These are phyloP conservation scores for Scytalidium sp. DNA, from an alignment of 2,329 filamentous ascomycete genomes.

Conservation along the genomic window DNA sequence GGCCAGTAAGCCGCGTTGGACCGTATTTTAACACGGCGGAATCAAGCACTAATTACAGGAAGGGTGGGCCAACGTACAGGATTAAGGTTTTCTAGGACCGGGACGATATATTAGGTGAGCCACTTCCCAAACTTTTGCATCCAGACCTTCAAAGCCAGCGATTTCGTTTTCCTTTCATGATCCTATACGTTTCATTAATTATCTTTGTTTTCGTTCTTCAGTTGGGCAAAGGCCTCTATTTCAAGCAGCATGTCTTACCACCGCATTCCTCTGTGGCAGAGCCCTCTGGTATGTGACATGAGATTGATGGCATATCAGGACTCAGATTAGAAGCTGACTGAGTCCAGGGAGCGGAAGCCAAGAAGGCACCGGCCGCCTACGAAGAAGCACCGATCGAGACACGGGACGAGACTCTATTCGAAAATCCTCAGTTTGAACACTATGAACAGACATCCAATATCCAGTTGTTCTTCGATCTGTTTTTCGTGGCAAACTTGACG, in stretches of 20 bases:
- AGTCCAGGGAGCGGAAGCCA: not conserved
- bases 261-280: not conserved
- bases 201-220: no score
- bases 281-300: not conserved
- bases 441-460: conserved; percentile 5
- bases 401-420: not conserved
- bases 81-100: no score
- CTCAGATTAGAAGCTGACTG: not conserved
- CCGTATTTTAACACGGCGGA: no score
- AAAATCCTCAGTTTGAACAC: conserved; percentile 3
- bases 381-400: not conserved
- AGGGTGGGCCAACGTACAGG: no score
- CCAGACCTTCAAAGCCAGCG: no score
- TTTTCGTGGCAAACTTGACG: conserved; percentile 58
- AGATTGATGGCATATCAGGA: not conserved
- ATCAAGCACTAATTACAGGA: no score
- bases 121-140: no score
- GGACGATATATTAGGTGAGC: no score
- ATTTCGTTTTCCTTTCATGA: no score
- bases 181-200: no score
- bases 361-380: not conserved
- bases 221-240: no score
- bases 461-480: conserved; percentile 58
- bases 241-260: not conserved
- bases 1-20: no score